Base-by-base conservation (phyloP, 495 filamentous ascomycete genomes). In the Darksidea phi region DNA sequence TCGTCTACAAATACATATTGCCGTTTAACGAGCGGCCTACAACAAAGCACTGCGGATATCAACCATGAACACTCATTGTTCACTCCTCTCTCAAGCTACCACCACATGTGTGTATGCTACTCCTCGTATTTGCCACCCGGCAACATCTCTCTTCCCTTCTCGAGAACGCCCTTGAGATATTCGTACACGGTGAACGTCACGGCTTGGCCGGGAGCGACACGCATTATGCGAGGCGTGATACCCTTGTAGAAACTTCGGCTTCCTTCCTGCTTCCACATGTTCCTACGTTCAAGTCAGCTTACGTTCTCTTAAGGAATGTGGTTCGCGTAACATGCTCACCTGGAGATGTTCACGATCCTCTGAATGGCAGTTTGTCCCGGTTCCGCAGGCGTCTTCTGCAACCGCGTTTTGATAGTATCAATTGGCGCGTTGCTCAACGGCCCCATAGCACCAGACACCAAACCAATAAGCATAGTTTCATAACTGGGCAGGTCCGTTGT, bases 111-210 rank as follows among this genome's bases (percentile, higher is more conserved):
- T 1, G 10, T 43, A 15, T 1, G 15, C 38, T 82, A 94, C 73
- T 92, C 89, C 69, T 93, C 88, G 69, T 86, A 95, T 50, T 78
- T 77, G 51, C 82, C 84, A n/a, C 82, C 84, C 26, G 84, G 80
- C 15, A 88, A 72, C 56, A 88, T 75, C 24, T 84, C 78, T 71
- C 81, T 82, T 55, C 85, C 88, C 60, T 78, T 81, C 77, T 97
- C 92, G 59, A 97, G 72, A 74, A 87, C 86, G 18, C 85, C 84
- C 79, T 91, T 95, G 58, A 97, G 75, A 72, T 77, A 95, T 75
- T 97, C 94, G 75, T 97, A 97, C 64, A 97, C 91, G 46, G 91
- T 96, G 71, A 97, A 99, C 0, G 94, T 98, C 26, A 99, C 94
- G 24, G 95, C 95, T 78, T 99, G 94, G 50, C 94, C 94, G 13